Percentiles rank a stretch among this genome's conserved stretches.
Evolutionary conservation across 176 grass and related monocot species (phyloP).

Genomic region (Poa pratensis): DNA sequence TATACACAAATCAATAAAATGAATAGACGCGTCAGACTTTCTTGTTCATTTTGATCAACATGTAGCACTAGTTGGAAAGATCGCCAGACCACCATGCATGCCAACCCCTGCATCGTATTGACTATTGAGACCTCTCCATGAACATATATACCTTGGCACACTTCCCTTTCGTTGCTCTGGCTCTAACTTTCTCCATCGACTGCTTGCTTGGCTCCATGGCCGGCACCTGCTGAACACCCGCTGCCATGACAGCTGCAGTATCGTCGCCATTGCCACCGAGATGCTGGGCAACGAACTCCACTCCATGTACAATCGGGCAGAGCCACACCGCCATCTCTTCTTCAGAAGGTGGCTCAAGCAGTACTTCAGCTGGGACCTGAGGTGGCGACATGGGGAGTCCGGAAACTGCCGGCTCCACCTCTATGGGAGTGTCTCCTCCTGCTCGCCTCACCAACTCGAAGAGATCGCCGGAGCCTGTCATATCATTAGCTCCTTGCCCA

Average conservation of each 20-base stretch:
- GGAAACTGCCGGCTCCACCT: background rate
- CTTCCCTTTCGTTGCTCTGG: background rate
- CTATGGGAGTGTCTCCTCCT: background rate
- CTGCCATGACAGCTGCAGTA: background rate
- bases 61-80: background rate
- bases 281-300: background rate
- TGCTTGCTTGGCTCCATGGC: background rate
- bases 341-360: conserved; percentile 9
- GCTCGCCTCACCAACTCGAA: conserved; percentile 20
- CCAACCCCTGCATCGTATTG: background rate
- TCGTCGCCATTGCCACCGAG: background rate
- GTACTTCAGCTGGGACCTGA: background rate
- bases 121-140: background rate
- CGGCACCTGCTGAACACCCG: background rate
- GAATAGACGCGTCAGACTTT: background rate
- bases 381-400: background rate
- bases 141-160: background rate
- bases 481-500: background rate
- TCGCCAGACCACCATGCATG: background rate
- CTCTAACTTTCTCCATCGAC: background rate
- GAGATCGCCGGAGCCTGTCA: background rate
- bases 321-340: conserved; percentile 47
- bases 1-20: background rate
- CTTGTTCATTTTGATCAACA: background rate
- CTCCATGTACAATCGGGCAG: conserved; percentile 19